Base-by-base conservation (phyloP, 202 grass and related monocot genomes). In the Saccharum hybrid region DNA sequence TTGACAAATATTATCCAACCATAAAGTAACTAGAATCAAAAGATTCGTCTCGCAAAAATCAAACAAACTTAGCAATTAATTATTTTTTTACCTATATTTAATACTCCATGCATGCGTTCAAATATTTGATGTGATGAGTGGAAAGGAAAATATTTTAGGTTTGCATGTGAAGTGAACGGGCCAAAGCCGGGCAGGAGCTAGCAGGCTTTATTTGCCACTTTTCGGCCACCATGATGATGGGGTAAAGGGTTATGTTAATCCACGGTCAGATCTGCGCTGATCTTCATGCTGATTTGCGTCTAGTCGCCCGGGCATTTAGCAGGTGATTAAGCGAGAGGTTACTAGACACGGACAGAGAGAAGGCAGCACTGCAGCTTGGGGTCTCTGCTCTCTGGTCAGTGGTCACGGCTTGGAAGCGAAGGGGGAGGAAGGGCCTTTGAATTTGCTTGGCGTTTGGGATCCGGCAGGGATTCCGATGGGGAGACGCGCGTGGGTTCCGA, bases 221-320 rank as follows among this genome's bases (percentile, higher is more conserved):
- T 90, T 56, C 1, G 49, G 10, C 8, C 36, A 30, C 38, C 43
- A 61, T 75, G 68, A 86, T 86, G 79, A 89, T 85, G 83, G 83
- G 77, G 38, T 40, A n/a, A 79, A 80, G 19, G 43, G 88, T 83
- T 86, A 64, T 83, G 88, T 63, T 90, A 90, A 83, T 83, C 48
- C 40, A 23, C 4, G 30, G 57, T n/a, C 68, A 26, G 78, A 78
- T 79, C n/a, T 3, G 61, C 26, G 54, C 34, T 79, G 19, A 79
- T 77, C 56, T 37, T 34, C 30, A 22, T 34, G 16, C 67, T 71
- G n/a, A 79, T 75, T 43, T 22, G 51, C 69, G 8, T 77, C 12
- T 16, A 34, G 51, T 54, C 30, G 12, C 45, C 4, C 66, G 14
- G 12, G 6, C 23, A 28, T 63, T 31, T 0, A 49, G 4, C 46